Conservation (phyloP, 805 yeast genomes). For the Nematodospora valgi region DNA sequence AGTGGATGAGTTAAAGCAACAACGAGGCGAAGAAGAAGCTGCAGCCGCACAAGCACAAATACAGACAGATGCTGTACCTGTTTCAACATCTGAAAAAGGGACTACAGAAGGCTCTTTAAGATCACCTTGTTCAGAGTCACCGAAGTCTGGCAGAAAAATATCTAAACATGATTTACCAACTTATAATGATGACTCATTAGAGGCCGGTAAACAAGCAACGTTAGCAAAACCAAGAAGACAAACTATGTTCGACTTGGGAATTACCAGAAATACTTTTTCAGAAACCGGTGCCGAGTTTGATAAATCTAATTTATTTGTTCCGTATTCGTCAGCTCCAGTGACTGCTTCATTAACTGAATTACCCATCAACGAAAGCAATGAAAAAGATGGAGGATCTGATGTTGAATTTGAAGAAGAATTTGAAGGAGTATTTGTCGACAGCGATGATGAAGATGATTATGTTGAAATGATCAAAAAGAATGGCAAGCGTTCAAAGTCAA, state of each 20-base stretch:
- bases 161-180: slow-evolving; percentile 2
- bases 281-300: slow-evolving; percentile 13
- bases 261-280: slow-evolving; percentile 40
- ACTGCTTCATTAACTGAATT: slow-evolving; percentile 56
- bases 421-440: slow-evolving; percentile 43
- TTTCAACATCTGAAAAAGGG: slow-evolving; percentile 1
- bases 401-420: slow-evolving; percentile 35
- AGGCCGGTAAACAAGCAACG: slow-evolving; percentile 32
- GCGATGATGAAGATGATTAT: slow-evolving; percentile 32
- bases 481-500: slow-evolving; percentile 62
- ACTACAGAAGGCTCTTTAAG: neutral
- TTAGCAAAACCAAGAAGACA: slow-evolving; percentile 44
- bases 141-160: slow-evolving; percentile 4
- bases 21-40: slow-evolving; percentile 8
- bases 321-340: slow-evolving; percentile 75
- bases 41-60: neutral
- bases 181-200: slow-evolving; percentile 26
- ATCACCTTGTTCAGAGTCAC: slow-evolving; percentile 11
- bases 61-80: neutral
- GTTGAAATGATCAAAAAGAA: slow-evolving; percentile 40
- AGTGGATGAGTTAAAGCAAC: slow-evolving; percentile 39
- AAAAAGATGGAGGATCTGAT: slow-evolving; percentile 24
- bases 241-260: slow-evolving; percentile 51
- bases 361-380: slow-evolving; percentile 8
- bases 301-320: slow-evolving; percentile 50